Conservation (phyloP, 371 early-diverging fungal genomes). For the Coemansia sp. region DNA sequence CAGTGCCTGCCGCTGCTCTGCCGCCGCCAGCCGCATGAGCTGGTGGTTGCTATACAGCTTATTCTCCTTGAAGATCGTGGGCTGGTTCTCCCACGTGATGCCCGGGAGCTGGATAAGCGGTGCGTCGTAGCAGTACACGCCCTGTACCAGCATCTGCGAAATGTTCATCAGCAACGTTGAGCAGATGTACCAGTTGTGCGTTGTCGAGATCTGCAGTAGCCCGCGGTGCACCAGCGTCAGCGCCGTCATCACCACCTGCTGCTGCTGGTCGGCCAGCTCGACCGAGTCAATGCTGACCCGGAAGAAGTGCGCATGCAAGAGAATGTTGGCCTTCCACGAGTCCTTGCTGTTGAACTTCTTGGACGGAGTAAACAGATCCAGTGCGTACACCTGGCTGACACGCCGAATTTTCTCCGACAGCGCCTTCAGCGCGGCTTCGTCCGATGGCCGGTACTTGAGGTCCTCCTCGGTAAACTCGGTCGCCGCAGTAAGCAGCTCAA, state of each 20-base stretch:
- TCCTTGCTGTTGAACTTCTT: constrained; percentile 51
- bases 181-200: constrained; percentile 60
- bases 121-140: constrained; percentile 67
- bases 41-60: constrained; percentile 62
- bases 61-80: constrained; percentile 39
- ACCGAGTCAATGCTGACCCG: constrained; percentile 64
- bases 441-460: constrained; percentile 54
- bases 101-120: constrained; percentile 85
- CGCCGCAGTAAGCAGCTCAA: constrained; percentile 69
- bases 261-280: constrained; percentile 69
- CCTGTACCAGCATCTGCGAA: constrained; percentile 75
- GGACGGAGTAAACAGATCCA: constrained; percentile 48
- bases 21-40: constrained; percentile 64
- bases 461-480: constrained; percentile 69
- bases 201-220: constrained; percentile 81
- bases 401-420: constrained; percentile 59
- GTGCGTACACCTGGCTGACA: constrained; percentile 50
- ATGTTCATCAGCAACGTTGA: constrained; percentile 41
- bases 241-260: constrained; percentile 67
- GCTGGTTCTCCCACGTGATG: constrained; percentile 56
- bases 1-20: constrained; percentile 63
- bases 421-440: constrained; percentile 56
- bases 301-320: constrained; percentile 84
- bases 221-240: constrained; percentile 73
- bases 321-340: constrained; percentile 70